Evolutionary conservation across 2,329 filamentous ascomycete species (phyloP), one percentile per base, ranked within the genome.

Genomic region (Xylaria sp.): DNA sequence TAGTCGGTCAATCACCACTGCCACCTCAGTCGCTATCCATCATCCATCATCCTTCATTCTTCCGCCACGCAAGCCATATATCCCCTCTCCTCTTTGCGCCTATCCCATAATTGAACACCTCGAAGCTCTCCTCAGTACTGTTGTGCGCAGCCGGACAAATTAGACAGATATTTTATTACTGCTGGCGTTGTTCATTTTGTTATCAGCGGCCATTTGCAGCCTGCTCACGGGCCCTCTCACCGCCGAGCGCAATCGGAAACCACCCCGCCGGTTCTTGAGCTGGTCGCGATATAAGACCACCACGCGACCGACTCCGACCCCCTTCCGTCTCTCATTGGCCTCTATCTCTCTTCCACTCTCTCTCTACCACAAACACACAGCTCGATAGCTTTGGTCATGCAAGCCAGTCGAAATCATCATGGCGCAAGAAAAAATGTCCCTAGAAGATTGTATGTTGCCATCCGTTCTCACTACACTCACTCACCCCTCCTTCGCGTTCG

Each of bases 401-500:
- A 70, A 75, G 46, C 54, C 70, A 67, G 74, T 71, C 76, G 75
- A 80, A 82, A 80, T 80, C 87, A 89, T 79, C 79, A 95, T 95
- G 92, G 85, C 89, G 84, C 86, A 89, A 85, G 84, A 85, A 85
- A 93, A 91, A 82, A 94, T 96, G 92, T 90, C 90, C 82, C 86
- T 97, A 85, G 92, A 94, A 88, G 94, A 97, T 82, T 97, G 94
- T 94, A 85, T 79, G 85, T 81, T 64, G 59, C 69, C 46, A 37
- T 28, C 13, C n/a, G 13, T 46, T n/a, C 6, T 46, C 41, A 5
- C 18, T n/a, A 18, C 7, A n/a, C 2, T n/a, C 41, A 46, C 39
- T 46, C 15, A 46, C 41, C 41, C n/a, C 41, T 46, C 59, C 31
- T 15, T 63, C 66, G 69, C 31, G 23, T 25, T 37, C 39, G 55